Base-by-base conservation (phyloP, 345 rosid species). In the Dipteronia dyeriana region DNA sequence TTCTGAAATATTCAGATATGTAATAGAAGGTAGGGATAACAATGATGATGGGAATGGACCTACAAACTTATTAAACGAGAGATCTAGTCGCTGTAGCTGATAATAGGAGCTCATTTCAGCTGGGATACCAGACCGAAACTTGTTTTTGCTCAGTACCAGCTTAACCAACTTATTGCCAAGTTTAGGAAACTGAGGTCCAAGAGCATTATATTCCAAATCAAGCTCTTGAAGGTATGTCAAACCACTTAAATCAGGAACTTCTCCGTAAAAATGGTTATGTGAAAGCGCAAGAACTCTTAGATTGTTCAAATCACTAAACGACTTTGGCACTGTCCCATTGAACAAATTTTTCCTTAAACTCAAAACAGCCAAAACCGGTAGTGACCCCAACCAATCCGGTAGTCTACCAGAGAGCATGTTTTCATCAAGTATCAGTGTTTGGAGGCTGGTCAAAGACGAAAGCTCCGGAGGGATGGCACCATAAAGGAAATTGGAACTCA, bases 251-350 rank as follows among this genome's bases (percentile, higher is more conserved):
- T 90, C 94, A 3, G 99, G 99, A 60, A 96, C 79, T 76, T 67
- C 89, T 22, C 97, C 97, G 3, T 66, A 68, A 78, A 96, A 90
- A 65, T 88, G 86, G 85, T 96, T 96, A 68, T 86, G 87, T 54
- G 99, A 91, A 80, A 96, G 90, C 4, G 71, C 68, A 76, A 96
- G 94, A 82, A 91, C 91, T 87, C 99, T 88, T 71, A 96, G 98
- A 79, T 75, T 90, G 57, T 85, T 85, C 82, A 92, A 85, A 68
- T 79, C 53, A 75, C 91, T 88, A 47, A 96, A 49, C 5, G 98
- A 87, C 73, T 83, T 79, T 3, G 98, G 94, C 80, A 96, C 81
- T 26, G 97, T 79, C 1, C 97, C 95, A 71, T 90, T 94, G 47
- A 96, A 77, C 82, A 83, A 75, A 71, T 96, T 96, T 74, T 89